A percentile compares a stretch with the other conserved stretches of the same genome.
Conservation (phyloP, 2,329 filamentous ascomycete species). For the Apiospora kogelbergensis region DNA sequence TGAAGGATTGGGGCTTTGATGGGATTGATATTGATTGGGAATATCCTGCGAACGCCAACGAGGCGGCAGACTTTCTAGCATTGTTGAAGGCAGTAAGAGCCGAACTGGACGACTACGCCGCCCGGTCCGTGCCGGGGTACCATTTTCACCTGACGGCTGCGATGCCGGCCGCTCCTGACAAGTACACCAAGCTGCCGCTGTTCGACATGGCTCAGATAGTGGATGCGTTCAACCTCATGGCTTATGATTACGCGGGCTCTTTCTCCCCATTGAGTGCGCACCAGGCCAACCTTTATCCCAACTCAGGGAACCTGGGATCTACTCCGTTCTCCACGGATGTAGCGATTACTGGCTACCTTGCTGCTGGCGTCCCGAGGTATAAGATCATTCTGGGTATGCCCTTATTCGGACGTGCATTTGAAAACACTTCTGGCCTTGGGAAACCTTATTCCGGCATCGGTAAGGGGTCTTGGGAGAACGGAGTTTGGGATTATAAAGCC, state of each 20-base stretch:
- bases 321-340: conserved; percentile 71
- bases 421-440: conserved; percentile 62
- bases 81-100: conserved; percentile 43
- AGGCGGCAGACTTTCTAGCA: conserved; percentile 42
- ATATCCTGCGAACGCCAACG: conserved; percentile 41
- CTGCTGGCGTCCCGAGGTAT: conserved; percentile 56
- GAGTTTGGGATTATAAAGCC: conserved; percentile 79
- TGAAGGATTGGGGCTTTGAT: conserved; percentile 66
- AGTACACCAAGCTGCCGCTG: conserved; percentile 36
- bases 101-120: conserved; percentile 31
- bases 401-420: conserved; percentile 74
- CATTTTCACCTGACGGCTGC: conserved; percentile 54
- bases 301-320: conserved; percentile 48
- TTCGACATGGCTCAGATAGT: background rate
- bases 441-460: conserved; percentile 64
- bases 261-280: conserved; percentile 48
- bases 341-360: conserved; percentile 65
- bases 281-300: conserved; percentile 68
- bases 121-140: conserved; percentile 33
- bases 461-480: conserved; percentile 68
- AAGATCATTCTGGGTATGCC: conserved; percentile 82
- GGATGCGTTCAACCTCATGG: conserved; percentile 8
- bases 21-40: conserved; percentile 60
- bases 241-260: conserved; percentile 4
- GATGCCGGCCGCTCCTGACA: conserved; percentile 45